phyloP scores from a whole-genome alignment of 2,329 filamentous ascomycete species.

The Aspergillus sp. region DNA sequence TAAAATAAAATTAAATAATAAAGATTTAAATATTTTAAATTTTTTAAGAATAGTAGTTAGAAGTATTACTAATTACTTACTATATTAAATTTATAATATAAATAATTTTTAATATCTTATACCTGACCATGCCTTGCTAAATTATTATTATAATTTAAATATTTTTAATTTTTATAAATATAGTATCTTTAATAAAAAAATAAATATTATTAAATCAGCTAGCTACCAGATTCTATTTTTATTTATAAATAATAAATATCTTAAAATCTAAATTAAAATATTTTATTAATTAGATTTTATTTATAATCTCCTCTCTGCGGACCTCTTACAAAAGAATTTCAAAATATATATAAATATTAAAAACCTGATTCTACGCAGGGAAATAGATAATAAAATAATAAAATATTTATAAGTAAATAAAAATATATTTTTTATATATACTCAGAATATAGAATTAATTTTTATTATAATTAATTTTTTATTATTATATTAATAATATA shows the following conservation, averaged over 20 bases:
- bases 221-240: neutral
- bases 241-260: neutral
- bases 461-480: neutral
- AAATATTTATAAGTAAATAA: neutral
- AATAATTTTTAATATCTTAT: neutral
- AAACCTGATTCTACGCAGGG: neutral
- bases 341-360: neutral
- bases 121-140: neutral
- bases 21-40: too few relatives aligned
- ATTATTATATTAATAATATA: neutral
- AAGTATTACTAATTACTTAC: neutral
- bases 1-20: too few relatives aligned
- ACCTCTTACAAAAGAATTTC: neutral
- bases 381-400: neutral
- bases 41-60: neutral
- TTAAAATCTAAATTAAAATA: neutral
- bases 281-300: neutral
- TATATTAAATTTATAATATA: neutral
- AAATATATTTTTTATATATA: neutral
- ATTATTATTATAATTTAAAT: neutral
- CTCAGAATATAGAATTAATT: neutral
- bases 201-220: neutral
- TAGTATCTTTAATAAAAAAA: neutral
- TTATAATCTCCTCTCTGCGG: neutral
- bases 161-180: neutral